Percentiles rank a stretch among this genome's conserved stretches.
Evolutionary conservation across 2,329 filamentous ascomycete species (phyloP).

Genomic region (Cercospora sp.): DNA sequence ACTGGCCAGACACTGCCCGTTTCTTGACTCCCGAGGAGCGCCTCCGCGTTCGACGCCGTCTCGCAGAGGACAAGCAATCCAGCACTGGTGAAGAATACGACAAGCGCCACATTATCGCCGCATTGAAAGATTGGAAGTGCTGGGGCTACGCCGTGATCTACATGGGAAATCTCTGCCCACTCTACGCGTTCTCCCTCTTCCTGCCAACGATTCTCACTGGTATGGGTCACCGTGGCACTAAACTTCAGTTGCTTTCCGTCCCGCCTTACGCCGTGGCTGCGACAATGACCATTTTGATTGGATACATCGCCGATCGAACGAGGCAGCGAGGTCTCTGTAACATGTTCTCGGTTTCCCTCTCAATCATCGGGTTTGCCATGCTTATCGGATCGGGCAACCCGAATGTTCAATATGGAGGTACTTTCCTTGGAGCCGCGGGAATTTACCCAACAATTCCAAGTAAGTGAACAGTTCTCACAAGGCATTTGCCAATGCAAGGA

Average conservation of each 20-base stretch:
- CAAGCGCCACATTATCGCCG: slow-evolving; percentile 32
- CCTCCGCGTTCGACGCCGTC: slow-evolving; percentile 30
- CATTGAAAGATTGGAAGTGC: slow-evolving; percentile 78
- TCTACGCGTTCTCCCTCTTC: slow-evolving; percentile 40
- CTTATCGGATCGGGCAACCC: slow-evolving; percentile 65
- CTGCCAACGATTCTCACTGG: slow-evolving; percentile 36
- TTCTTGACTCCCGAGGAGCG: slow-evolving; percentile 56
- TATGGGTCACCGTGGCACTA: slow-evolving; percentile 58
- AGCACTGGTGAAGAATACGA: slow-evolving; percentile 32
- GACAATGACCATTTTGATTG: slow-evolving; percentile 66
- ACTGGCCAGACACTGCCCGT: slow-evolving; percentile 59
- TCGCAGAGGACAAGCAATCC: slow-evolving; percentile 33
- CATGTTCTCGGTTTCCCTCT: slow-evolving; percentile 67
- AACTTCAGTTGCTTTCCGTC: slow-evolving; percentile 70
- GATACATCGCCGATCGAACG: slow-evolving; percentile 75
- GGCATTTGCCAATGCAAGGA: background rate
- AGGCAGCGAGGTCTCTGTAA: slow-evolving; percentile 76
- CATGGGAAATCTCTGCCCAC: slow-evolving; percentile 54
- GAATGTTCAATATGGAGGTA: slow-evolving; percentile 66
- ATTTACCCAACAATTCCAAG: slow-evolving; percentile 84
- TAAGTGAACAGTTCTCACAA: background rate
- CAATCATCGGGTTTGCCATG: slow-evolving; percentile 77
- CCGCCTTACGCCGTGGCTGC: slow-evolving; percentile 74
- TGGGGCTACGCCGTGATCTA: slow-evolving; percentile 59
- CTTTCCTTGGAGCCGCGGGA: slow-evolving; percentile 77